Percentiles rank a stretch among this genome's conserved stretches.
phyloP scores from a whole-genome alignment of 164 flowering plant genomes.

The Dillenia turbinata region DNA sequence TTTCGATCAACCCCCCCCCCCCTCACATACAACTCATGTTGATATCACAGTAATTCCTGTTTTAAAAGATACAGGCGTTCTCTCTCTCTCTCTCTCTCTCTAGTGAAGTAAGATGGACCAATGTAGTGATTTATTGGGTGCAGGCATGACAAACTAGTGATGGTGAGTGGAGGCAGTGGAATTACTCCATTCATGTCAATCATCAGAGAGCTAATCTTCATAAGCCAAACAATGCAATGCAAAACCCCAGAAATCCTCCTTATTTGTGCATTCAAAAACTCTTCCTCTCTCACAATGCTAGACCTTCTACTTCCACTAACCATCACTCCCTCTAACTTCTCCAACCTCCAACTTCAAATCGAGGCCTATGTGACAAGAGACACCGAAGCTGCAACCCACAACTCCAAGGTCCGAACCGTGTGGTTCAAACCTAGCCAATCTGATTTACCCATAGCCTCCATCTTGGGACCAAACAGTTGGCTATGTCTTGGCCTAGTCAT shows the following conservation, averaged over 20 bases:
- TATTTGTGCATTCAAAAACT: conserved; percentile 50
- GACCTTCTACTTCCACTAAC: conserved; percentile 66
- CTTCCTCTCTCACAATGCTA: conserved; percentile 57
- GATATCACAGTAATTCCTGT: neutral
- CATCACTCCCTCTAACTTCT: conserved; percentile 27
- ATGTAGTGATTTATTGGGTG: neutral
- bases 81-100: no score
- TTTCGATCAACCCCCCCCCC: conserved; percentile 3
- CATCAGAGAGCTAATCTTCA: conserved; percentile 51
- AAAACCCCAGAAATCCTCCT: conserved; percentile 45
- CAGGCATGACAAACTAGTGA: conserved; percentile 76
- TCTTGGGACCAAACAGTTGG: conserved; percentile 69
- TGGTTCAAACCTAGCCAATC: conserved; percentile 60
- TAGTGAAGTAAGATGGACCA: neutral
- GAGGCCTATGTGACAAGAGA: conserved; percentile 82
- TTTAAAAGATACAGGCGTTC: neutral
- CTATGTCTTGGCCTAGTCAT: conserved; percentile 70
- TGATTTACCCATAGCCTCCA: conserved; percentile 49
- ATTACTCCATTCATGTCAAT: conserved; percentile 77
- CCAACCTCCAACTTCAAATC: conserved; percentile 44
- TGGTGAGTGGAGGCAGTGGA: conserved; percentile 90
- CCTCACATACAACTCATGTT: neutral
- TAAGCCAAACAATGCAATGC: conserved; percentile 15
- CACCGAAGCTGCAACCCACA: conserved; percentile 23
- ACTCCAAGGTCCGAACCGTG: conserved; percentile 21